Evolutionary conservation across 345 rosid genomes (phyloP).

Genomic region (Dimocarpus longan): DNA sequence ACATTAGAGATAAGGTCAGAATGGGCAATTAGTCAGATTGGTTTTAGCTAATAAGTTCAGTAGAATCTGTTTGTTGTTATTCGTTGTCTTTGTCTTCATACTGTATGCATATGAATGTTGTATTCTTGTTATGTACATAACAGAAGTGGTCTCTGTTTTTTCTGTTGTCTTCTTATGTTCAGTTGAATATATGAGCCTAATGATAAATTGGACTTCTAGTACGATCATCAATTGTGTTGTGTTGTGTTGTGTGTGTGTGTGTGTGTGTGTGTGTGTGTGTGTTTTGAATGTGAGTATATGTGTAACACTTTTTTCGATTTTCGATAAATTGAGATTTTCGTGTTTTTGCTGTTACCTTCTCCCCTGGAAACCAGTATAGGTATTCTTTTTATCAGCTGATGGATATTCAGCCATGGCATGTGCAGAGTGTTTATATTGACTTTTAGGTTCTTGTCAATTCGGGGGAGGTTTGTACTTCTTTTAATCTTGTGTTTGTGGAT

Average conservation of each 20-base stretch:
- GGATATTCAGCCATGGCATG: neutral
- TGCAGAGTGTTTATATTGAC: neutral
- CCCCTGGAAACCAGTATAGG: neutral
- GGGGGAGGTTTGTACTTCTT: neutral
- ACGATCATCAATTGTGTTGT: neutral
- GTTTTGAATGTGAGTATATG: neutral
- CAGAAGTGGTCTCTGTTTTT: conserved; percentile 11
- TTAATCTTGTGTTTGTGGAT: too few species aligned
- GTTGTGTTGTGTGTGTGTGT: too few species aligned
- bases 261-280: too few species aligned
- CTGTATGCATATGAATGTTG: neutral
- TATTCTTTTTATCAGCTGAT: neutral
- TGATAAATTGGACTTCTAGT: conserved; percentile 1
- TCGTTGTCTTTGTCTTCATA: conserved; percentile 18
- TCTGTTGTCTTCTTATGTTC: conserved; percentile 4
- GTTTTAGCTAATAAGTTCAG: conserved; percentile 12
- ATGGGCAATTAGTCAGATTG: neutral
- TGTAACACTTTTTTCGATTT: neutral
- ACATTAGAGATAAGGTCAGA: conserved; percentile 7
- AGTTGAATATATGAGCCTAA: conserved; percentile 2
- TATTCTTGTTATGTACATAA: conserved; percentile 27
- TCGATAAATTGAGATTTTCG: neutral
- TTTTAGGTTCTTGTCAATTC: neutral
- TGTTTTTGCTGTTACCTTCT: conserved; percentile 4
- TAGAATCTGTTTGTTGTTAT: conserved; percentile 3